Conservation (phyloP, 352 stramenopile genomes). For the Phytophthora fragariae region DNA sequence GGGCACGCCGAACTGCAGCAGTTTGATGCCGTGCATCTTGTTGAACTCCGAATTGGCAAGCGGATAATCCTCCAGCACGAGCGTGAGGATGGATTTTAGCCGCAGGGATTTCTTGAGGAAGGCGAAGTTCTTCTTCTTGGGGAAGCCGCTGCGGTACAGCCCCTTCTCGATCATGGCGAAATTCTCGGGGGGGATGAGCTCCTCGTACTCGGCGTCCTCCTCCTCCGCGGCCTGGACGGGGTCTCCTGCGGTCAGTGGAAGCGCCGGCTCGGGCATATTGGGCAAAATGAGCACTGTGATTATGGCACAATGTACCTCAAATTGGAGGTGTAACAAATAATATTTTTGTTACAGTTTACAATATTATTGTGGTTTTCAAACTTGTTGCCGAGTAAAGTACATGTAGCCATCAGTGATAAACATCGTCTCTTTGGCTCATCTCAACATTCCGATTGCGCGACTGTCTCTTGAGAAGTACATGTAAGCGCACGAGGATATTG, state of each 20-base stretch:
- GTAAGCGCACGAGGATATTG: background rate
- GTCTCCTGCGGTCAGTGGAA: constrained; percentile 29
- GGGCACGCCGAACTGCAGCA: constrained; percentile 86
- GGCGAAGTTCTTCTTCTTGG: constrained; percentile 91
- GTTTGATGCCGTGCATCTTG: constrained; percentile 75
- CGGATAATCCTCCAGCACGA: constrained; percentile 90
- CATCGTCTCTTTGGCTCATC: background rate
- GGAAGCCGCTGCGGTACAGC: constrained; percentile 88
- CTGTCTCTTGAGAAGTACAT: constrained; percentile 13
- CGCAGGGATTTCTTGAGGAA: constrained; percentile 83
- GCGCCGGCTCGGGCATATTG: constrained; percentile 6
- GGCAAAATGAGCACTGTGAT: too few species aligned
- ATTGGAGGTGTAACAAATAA: too few species aligned
- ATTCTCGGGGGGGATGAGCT: constrained; percentile 89
- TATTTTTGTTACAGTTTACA: too few species aligned
- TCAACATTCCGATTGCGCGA: constrained; percentile 11
- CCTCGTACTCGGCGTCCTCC: constrained; percentile 78
- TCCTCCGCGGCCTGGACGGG: constrained; percentile 61
- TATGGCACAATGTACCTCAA: too few species aligned
- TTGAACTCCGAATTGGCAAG: constrained; percentile 86
- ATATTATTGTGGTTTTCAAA: too few species aligned
- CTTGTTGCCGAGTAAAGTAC: too few species aligned
- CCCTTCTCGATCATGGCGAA: constrained; percentile 91
- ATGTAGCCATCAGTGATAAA: too few species aligned
- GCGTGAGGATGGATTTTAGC: constrained; percentile 84